Base-by-base conservation (phyloP, 2,329 filamentous ascomycete genomes). In the Periconia sp. region DNA sequence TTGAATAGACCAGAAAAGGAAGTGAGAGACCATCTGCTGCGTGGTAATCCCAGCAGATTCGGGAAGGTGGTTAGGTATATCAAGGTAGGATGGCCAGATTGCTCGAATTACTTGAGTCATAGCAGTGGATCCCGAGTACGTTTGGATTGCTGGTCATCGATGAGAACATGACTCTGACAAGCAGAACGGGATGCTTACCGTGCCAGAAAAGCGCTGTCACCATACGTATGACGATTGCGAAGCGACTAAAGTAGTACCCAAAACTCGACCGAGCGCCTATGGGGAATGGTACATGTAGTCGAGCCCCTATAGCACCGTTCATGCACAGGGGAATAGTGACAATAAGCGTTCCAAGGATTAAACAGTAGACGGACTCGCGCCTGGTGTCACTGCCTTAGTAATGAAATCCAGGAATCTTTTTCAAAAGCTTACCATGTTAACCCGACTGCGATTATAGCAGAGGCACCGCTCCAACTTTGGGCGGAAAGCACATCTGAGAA, bases 401-500 rank as follows among this genome's bases (percentile, higher is more conserved):
- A 55, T 43, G 57, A n/a, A n/a, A n/a, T n/a, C n/a, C n/a, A n/a
- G n/a, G n/a, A n/a, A n/a, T n/a, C n/a, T n/a, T n/a, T n/a, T n/a
- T n/a, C 58, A 6, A 64, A 58, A 34, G 71, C 65, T 46, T 56
- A 65, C 63, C 68, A 75, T 3, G 72, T 74, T 43, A 76, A 60
- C 9, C 75, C 75, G 4, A 73, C 61, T 10, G 74, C 70, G 31
- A 78, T 70, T 47, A 78, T 76, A 12, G 72, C n/a, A n/a, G n/a
- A n/a, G n/a, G n/a, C n/a, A n/a, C n/a, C n/a, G n/a, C n/a, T n/a
- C n/a, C n/a, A n/a, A n/a, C n/a, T n/a, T n/a, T 24, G 32, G 12
- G 44, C 46, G 3, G 32, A 44, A 3, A 56, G 57, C 9, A 72
- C 66, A 57, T 77, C 74, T 12, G 59, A 68, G 44, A 76, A 70